Base-by-base conservation (phyloP, 2,329 filamentous ascomycete species). In the Metarhizium sp. region DNA sequence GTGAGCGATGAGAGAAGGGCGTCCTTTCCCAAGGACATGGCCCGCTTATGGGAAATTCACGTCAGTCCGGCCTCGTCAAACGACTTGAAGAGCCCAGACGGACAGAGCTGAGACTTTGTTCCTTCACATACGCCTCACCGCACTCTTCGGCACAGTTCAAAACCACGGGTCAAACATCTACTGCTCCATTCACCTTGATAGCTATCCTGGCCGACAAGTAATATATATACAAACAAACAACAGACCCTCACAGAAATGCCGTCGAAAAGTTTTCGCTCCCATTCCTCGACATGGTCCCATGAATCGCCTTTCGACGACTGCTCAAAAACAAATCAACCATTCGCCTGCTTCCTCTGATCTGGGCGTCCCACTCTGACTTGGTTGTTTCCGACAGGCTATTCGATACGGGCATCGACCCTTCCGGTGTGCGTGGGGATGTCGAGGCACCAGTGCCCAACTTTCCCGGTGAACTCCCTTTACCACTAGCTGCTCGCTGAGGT, bases 291-390 rank as follows among this genome's bases (percentile, higher is more conserved):
- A 54, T 57, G 30, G 67, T 71, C 13, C 71, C 72, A 29, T 68
- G 64, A 42, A 74, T 71, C 13, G 71, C 69, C 58, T 65, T 74
- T 16, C 74, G 71, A 18, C 78, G 71, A 50, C 73, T 78, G 57
- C 70, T 79, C 32, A 82, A 66, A 61, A 82, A 81, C 51, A 76
- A 57, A 53, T 82, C 78, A 7, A 82, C 78, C 75, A 82, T 80
- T 46, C 70, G 69, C 63, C 75, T 75, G 60, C 77, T 78, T 2
- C 75, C 75, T 57, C 73, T 64, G 0, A 64, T 64, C 56, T 75
- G 72, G 0, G 66, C 63, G 43, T 71, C 67, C 55, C 59, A 56
- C 6, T 64, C 60, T 20, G 53, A 54, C 18, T 52, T 53, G 14
- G n/a, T 45, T 13, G 55, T 50, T n/a, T 49, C 52, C 3, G 42